Evolutionary conservation across 208 protist genomes (phyloP), one percentile per base, ranked within the genome.

Genomic region (Phytomonas sp.): DNA sequence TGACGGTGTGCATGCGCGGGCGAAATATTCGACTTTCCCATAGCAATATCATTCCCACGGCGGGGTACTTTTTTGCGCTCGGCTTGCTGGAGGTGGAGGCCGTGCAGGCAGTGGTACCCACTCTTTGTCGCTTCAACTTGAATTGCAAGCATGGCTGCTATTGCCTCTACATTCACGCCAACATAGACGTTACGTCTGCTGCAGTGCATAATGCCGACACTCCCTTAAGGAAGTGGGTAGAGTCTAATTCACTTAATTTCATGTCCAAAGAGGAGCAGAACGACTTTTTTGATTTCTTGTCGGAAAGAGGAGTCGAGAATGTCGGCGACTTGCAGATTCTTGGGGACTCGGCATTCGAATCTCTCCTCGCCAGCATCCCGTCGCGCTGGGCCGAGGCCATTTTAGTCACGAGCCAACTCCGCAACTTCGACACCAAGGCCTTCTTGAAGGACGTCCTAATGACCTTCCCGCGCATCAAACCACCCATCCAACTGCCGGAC

Each of bases 281-380:
- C 8, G 9, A 43, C 8, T 92, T 95, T 76, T 86, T 84, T n/a
- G 37, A 74, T 46, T 77, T 85, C 28, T 66, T 95, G 37, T 78
- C 83, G 1, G 73, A 68, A 4, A 60, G 86, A 30, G 87, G 85
- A 7, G 40, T 96, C 20, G 46, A 29, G 37, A 92, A 79, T 8
- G 86, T 96, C 4, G 87, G 87, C 0, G 90, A 96, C 71, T 75
- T 96, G 62, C 87, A 96, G 67, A 78, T 87, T 46, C 79, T 96
- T 1, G 85, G 90, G 46, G 75, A 77, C 59, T 63, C 67, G 31
- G 88, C 90, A 8, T 93, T 89, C 76, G 87, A 96, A 36, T 77
- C 75, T 23, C 74, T 93, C 46, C 80, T 81, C 17, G 60, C 65
- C 29, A 67, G 78, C 43, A 75, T 85, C 31, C 78, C 79, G 2